These are phyloP conservation scores for Lentinus brumalis DNA, from an alignment of 768 basidiomycete genomes.

Conservation along the genomic window DNA sequence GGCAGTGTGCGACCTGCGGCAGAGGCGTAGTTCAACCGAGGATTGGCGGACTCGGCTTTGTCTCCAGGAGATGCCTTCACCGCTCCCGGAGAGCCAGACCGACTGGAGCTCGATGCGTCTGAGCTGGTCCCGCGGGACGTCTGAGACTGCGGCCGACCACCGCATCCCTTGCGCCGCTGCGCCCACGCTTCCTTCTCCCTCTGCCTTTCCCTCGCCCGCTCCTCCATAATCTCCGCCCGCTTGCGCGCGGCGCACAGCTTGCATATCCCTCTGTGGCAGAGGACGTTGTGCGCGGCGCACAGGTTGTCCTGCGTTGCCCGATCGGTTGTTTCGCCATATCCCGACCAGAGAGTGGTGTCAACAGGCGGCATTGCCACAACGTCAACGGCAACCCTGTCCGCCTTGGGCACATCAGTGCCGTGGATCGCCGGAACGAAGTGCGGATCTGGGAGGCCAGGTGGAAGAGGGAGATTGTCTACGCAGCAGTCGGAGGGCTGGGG, in stretches of 20 bases:
- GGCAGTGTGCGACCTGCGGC: not conserved
- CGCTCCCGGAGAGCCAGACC: too few species aligned
- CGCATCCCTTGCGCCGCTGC: not conserved
- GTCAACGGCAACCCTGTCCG: not conserved
- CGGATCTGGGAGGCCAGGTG: slow-evolving; percentile 26
- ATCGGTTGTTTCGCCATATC: not conserved
- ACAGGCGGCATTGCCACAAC: not conserved
- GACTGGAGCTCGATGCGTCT: too few species aligned
- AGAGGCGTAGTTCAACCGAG: too few species aligned
- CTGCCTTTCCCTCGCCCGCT: not conserved
- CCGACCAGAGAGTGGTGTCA: not conserved
- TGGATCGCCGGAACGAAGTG: slow-evolving; percentile 28
- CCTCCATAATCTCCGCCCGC: slow-evolving; percentile 2
- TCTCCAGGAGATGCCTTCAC: too few species aligned
- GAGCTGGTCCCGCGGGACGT: too few species aligned
- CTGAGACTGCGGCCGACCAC: not conserved
- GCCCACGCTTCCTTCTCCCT: not conserved
- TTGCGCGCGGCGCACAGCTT: slow-evolving; percentile 7
- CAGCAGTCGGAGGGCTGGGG: not conserved
- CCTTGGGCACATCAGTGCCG: slow-evolving; percentile 4
- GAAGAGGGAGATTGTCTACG: slow-evolving; percentile 17
- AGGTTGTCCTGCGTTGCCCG: not conserved
- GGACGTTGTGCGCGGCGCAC: slow-evolving; percentile 11
- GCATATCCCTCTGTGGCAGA: slow-evolving; percentile 17
- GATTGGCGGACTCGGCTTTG: too few species aligned